A percentile compares a stretch with the other conserved stretches of the same genome.
Evolutionary conservation across 306 rosid genomes (phyloP).

Genomic region (Echinosophora koreensis): DNA sequence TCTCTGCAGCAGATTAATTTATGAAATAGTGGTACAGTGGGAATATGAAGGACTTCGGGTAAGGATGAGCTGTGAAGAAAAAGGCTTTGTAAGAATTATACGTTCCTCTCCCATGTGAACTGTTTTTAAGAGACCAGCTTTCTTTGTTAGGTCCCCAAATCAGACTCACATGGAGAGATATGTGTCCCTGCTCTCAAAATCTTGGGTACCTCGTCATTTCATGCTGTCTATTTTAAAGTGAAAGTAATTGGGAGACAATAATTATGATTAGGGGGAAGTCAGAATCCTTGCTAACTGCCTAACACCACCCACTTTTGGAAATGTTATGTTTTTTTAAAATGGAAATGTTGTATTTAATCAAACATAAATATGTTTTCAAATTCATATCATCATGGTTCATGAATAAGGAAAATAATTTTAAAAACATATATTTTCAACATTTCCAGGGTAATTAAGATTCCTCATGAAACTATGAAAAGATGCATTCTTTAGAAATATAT

Average conservation of each 20-base stretch:
- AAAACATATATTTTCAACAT: background rate
- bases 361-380: background rate
- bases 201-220: conserved; percentile 39
- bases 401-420: background rate
- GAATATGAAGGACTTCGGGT: conserved; percentile 45
- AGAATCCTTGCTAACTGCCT: conserved; percentile 47
- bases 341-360: background rate
- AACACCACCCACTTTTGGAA: background rate
- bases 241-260: conserved; percentile 50
- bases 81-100: conserved; percentile 50
- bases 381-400: too few relatives aligned
- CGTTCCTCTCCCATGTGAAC: conserved; percentile 69
- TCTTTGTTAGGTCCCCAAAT: conserved; percentile 65
- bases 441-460: background rate
- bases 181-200: conserved; percentile 20
- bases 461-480: background rate
- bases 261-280: conserved; percentile 58
- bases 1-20: conserved; percentile 27
- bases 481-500: background rate
- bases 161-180: conserved; percentile 62
- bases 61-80: conserved; percentile 67
- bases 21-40: conserved; percentile 24
- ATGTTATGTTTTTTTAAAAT: too few relatives aligned
- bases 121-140: conserved; percentile 59
- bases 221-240: conserved; percentile 36